phyloP scores from a whole-genome alignment of 2,329 filamentous ascomycete species.

The Xylariaceae sp. region DNA sequence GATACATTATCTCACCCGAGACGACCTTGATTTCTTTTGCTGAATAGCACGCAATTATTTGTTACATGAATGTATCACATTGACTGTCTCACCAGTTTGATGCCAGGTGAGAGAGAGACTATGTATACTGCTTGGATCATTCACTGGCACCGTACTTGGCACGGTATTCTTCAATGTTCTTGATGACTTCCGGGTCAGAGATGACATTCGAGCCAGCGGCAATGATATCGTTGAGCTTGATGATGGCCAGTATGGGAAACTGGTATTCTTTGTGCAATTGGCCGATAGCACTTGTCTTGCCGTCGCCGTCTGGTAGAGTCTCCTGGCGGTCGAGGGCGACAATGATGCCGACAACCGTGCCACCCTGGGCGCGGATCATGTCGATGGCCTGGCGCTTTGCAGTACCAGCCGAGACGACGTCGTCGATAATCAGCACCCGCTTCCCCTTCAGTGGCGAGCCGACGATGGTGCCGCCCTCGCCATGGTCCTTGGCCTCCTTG shows the following conservation, averaged over 20 bases:
- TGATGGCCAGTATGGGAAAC: slow-evolving; percentile 77
- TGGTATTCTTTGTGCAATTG: slow-evolving; percentile 79
- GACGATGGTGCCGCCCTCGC: slow-evolving; percentile 90
- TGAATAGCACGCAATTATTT: too few species aligned
- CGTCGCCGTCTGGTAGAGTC: slow-evolving; percentile 63
- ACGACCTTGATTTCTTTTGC: not conserved
- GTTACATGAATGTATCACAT: too few species aligned
- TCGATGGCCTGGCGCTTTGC: slow-evolving; percentile 89
- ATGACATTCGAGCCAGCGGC: slow-evolving; percentile 61
- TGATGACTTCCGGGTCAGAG: slow-evolving; percentile 55
- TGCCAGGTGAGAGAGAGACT: not conserved
- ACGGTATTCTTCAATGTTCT: slow-evolving; percentile 70
- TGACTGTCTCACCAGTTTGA: too few species aligned
- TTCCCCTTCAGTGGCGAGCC: slow-evolving; percentile 82
- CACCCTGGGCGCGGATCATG: slow-evolving; percentile 83
- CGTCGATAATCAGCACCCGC: slow-evolving; percentile 85
- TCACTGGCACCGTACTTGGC: slow-evolving; percentile 59
- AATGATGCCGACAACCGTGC: slow-evolving; percentile 78
- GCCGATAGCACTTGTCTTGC: slow-evolving; percentile 77
- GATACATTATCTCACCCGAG: not conserved
- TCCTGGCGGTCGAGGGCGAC: slow-evolving; percentile 86
- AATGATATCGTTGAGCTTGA: slow-evolving; percentile 82
- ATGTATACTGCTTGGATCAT: slow-evolving; percentile 25
- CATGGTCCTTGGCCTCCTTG: slow-evolving; percentile 94
- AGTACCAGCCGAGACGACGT: slow-evolving; percentile 93